Percentiles rank a stretch among this genome's conserved stretches.
Conservation (phyloP, 75 land plant genomes). For the Picea sitchensis region DNA sequence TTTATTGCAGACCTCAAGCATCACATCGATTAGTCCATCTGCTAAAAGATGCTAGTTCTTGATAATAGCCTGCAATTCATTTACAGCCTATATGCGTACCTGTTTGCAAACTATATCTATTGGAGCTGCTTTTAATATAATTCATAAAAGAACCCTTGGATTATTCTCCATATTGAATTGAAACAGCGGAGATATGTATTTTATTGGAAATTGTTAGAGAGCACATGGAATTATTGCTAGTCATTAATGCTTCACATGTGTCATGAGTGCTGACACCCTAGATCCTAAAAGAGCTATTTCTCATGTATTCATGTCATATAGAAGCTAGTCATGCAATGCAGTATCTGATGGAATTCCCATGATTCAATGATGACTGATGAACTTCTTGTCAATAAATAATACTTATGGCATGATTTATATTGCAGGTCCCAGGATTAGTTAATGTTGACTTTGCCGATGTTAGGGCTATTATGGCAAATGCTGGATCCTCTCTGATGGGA, state of each 20-base stretch:
- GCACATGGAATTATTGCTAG: not conserved
- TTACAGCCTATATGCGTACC: not conserved
- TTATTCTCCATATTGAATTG: not conserved
- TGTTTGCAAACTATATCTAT: not conserved
- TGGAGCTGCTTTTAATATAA: too few species aligned
- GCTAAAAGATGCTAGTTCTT: not conserved
- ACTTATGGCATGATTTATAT: not conserved
- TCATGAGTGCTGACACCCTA: not conserved
- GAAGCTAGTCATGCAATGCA: too few species aligned
- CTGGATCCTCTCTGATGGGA: constrained; percentile 96
- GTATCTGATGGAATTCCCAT: too few species aligned
- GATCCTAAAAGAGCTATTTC: not conserved
- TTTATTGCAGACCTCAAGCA: not conserved
- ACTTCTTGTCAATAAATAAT: not conserved
- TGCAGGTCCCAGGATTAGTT: constrained; percentile 91
- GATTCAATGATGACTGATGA: not conserved
- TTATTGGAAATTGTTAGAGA: not conserved
- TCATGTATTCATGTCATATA: not conserved
- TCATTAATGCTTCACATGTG: not conserved
- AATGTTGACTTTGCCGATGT: constrained; percentile 99
- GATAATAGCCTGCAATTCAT: not conserved
- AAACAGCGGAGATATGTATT: not conserved
- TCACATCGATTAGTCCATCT: not conserved
- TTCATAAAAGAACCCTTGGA: not conserved
- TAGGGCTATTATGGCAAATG: constrained; percentile 92